A percentile compares a stretch with the other conserved stretches of the same genome.
phyloP scores from a whole-genome alignment of 1,284 basidiomycete genomes.

The Microbotryum saponariae region DNA sequence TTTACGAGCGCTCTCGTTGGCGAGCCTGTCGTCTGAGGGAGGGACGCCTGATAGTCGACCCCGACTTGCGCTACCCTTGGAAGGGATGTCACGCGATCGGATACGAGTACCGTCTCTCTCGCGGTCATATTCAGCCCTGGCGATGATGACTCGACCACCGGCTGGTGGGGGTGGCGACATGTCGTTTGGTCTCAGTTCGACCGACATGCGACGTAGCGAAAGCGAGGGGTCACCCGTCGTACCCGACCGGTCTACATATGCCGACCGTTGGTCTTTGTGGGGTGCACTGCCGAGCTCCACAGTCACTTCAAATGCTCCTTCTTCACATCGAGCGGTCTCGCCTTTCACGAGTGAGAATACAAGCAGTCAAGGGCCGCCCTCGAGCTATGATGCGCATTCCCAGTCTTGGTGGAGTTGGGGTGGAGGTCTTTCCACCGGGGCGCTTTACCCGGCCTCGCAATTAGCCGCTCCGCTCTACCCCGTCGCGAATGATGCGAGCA shows the following conservation, averaged over 20 bases:
- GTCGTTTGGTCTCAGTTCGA: not conserved
- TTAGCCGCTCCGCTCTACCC: not conserved
- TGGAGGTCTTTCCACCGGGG: not conserved
- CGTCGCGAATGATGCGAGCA: not conserved
- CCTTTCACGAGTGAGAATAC: not conserved
- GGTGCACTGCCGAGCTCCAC: not conserved
- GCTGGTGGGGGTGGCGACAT: not conserved
- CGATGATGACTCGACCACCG: not conserved
- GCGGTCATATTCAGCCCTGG: not conserved
- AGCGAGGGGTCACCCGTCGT: slow-evolving; percentile 2
- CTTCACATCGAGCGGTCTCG: not conserved
- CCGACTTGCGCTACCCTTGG: not conserved
- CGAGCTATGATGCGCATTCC: not conserved
- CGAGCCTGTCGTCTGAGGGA: not conserved
- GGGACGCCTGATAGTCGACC: not conserved
- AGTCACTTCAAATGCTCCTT: not conserved
- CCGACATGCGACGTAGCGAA: slow-evolving; percentile 8
- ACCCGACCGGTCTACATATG: not conserved
- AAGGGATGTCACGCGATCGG: no score
- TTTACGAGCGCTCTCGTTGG: not conserved
- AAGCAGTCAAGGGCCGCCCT: no score
- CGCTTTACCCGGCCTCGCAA: not conserved
- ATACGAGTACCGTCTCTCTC: no score
- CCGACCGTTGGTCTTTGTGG: slow-evolving; percentile 2
- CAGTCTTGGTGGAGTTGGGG: slow-evolving; percentile 2